phyloP scores from a whole-genome alignment of 352 stramenopile genomes.

The Phytophthora macrochlamydospora region DNA sequence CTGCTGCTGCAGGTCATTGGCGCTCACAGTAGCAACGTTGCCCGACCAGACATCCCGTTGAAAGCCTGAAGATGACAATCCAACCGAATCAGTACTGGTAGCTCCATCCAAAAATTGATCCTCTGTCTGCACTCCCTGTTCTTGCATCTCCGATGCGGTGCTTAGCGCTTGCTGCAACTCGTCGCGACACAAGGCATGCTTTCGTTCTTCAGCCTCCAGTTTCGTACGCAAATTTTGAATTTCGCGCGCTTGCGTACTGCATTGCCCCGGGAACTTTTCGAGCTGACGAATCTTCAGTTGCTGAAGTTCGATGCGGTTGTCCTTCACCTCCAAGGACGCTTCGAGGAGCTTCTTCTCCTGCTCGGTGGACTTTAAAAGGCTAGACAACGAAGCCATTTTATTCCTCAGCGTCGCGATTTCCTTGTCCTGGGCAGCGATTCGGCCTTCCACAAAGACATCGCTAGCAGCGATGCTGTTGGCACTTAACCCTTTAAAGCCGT shows the following conservation, averaged over 20 bases:
- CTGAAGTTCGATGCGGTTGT: slow-evolving; percentile 74
- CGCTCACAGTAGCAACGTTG: slow-evolving; percentile 40
- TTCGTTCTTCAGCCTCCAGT: slow-evolving; percentile 55
- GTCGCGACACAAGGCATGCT: slow-evolving; percentile 42
- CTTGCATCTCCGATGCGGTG: slow-evolving; percentile 16
- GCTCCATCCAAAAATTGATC: slow-evolving; percentile 25
- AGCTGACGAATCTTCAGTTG: slow-evolving; percentile 68
- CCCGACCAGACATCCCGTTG: slow-evolving; percentile 32
- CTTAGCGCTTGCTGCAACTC: slow-evolving; percentile 43
- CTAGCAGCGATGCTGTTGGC: slow-evolving; percentile 9
- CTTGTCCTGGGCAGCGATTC: slow-evolving; percentile 65
- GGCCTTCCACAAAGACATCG: slow-evolving; percentile 61
- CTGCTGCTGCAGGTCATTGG: slow-evolving; percentile 50
- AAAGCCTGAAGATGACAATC: slow-evolving; percentile 14
- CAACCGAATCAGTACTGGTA: slow-evolving; percentile 1
- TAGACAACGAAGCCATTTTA: slow-evolving; percentile 68
- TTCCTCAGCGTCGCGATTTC: slow-evolving; percentile 76
- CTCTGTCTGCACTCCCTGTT: slow-evolving; percentile 63
- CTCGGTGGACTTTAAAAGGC: slow-evolving; percentile 64
- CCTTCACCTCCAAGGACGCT: slow-evolving; percentile 72
- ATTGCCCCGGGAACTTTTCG: slow-evolving; percentile 60
- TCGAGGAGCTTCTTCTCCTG: slow-evolving; percentile 67
- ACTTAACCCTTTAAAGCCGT: slow-evolving; percentile 13
- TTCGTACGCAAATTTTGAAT: slow-evolving; percentile 48
- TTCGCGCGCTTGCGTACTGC: slow-evolving; percentile 52